A percentile compares a stretch with the other conserved stretches of the same genome.
Conservation (phyloP, 2,329 filamentous ascomycete species). For the Penicillium fuscoglaucum region DNA sequence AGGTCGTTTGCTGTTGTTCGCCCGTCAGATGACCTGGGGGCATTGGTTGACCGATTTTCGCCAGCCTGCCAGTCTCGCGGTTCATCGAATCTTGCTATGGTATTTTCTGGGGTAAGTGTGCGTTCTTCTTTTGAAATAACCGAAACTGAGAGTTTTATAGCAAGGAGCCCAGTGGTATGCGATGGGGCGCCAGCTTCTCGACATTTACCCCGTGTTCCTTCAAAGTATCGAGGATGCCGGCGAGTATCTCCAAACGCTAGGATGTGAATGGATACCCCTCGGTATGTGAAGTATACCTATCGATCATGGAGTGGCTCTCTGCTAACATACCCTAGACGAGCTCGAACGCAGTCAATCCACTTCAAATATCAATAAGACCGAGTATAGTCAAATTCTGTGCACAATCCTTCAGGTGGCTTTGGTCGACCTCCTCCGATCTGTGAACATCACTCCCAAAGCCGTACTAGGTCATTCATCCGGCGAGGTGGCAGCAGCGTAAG, state of each 20-base stretch:
- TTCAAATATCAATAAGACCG: slow-evolving; percentile 17
- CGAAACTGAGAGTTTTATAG: slow-evolving; percentile 2
- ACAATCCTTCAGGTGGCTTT: slow-evolving; percentile 29
- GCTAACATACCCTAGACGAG: not conserved
- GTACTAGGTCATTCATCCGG: slow-evolving; percentile 29
- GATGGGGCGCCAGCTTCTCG: slow-evolving; percentile 29
- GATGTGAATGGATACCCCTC: slow-evolving; percentile 15
- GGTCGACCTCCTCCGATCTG: slow-evolving; percentile 20
- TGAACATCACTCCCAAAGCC: slow-evolving; percentile 13
- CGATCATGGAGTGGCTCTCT: not conserved
- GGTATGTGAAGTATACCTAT: not conserved
- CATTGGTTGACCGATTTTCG: not conserved
- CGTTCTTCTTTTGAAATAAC: not conserved
- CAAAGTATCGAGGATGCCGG: slow-evolving; percentile 9
- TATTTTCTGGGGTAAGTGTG: slow-evolving; percentile 1
- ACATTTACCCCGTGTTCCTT: slow-evolving; percentile 16
- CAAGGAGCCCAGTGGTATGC: slow-evolving; percentile 33
- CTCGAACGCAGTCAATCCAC: not conserved
- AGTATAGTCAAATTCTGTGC: slow-evolving; percentile 26
- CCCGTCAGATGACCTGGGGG: not conserved
- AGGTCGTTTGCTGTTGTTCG: not conserved
- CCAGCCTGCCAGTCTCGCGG: not conserved
- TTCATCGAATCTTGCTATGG: not conserved
- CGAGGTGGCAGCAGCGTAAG: slow-evolving; percentile 31
- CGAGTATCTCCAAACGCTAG: slow-evolving; percentile 13